Evolutionary conservation across 148 eudicot species (phyloP), one percentile per base, ranked within the genome.

Genomic region (Rhododendron williamsianum): DNA sequence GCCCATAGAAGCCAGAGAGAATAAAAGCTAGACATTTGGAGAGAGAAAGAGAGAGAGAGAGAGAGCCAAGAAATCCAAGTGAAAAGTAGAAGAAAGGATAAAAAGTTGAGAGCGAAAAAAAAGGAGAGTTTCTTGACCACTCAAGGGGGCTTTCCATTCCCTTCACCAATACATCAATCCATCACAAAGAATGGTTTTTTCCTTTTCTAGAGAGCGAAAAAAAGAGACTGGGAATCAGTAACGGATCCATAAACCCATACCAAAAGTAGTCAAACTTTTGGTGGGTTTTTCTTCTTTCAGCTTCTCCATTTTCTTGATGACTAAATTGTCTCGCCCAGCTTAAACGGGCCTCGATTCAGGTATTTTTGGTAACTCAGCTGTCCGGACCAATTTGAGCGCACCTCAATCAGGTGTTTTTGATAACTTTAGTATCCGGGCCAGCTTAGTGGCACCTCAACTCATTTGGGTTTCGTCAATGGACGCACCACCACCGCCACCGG

Each of bases 401-500:
- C 3, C 25, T 60, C 9, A 9, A 60, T 6, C 25, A 2, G 67
- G 25, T 60, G 19, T 3, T 15, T 52, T 13, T 52, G 56, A 52
- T 13, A 52, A 12, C 3, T 15, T 49, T 49, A 49, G 9, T 19
- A 7, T 6, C n/a, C n/a, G 25, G 10, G 10, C 27, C 58, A 52
- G 19, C 58, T 52, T 21, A 23, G 9, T 8, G 10, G 7, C 3
- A 60, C 27, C 67, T 23, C 67, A 15, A 23, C 16, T 76, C 1
- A 27, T 56, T 27, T 54, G 54, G 78, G 56, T 52, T 52, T 30
- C 83, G 13, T 41, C 87, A 69, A 82, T 88, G 87, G 88, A 79
- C 16, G 82, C 87, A 35, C 83, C 89, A 54, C 93, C 97, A 9
- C 33, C 69, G 8, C 69, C 69, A 77, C 92, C 92, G 36, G 88